Base-by-base conservation (phyloP, 2,329 filamentous ascomycete genomes). In the Monosporascus sp. region DNA sequence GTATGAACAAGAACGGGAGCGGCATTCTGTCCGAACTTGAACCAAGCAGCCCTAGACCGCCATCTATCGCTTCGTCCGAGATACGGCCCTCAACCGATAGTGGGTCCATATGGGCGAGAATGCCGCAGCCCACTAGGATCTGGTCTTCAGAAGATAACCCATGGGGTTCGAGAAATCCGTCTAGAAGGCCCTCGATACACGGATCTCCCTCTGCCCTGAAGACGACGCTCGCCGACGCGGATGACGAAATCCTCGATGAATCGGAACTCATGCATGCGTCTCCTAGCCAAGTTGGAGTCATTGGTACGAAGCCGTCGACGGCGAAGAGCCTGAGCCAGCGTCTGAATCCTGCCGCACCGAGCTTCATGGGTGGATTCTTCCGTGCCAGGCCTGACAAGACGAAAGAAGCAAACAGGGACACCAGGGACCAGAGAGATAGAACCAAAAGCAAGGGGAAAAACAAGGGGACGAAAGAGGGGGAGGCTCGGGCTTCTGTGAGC, bases 261-360 rank as follows among this genome's bases (percentile, higher is more conserved):
- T 71, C 78, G 3, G 82, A 80, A 37, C 65, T 82, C 14, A 68
- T 79, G 2, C 74, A 81, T 49, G 76, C 77, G 1, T 77, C 78
- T 14, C 78, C 80, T 6, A 81, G 79, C 51, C 78, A 84, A 45
- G 79, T 87, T 2, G 84, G 84, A 22, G 80, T 87, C 1, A 97
- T 97, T 60, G 93, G 93, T 24, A 95, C 90, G 47, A 85, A 86
- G 3, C 90, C 88, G 2, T 72, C 74, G 5, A 68, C 67, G 7
- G 61, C 72, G 40, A 75, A 68, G 75, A 77, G 47, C 75, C 77
- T 64, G 74, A 86, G 66, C 70, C 85, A 69, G 73, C 85, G 71
- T 63, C 78, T 97, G 28, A 97, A 99, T 63, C 94, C 94, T 7
- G 83, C 89, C 7, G 94, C 93, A 0, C 92, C 92, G 8, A 89